Percentiles rank a stretch among this genome's conserved stretches.
These are phyloP conservation scores for Cladosporium sp. DNA, from an alignment of 2,329 filamentous ascomycete genomes.

Conservation along the genomic window DNA sequence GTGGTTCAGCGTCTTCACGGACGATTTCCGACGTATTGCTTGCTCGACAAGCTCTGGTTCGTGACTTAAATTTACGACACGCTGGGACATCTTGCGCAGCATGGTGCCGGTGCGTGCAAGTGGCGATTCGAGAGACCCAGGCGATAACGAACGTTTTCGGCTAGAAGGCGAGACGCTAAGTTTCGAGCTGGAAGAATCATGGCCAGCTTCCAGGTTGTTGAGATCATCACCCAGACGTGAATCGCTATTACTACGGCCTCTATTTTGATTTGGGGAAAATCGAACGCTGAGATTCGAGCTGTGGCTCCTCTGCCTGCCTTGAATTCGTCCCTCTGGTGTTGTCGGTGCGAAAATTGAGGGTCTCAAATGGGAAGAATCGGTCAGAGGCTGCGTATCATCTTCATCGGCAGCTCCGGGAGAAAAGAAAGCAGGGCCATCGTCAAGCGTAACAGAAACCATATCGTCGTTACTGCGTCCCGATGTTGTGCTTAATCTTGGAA, in stretches of 20 bases:
- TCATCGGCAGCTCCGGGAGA: constrained; percentile 46
- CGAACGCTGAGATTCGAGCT: constrained; percentile 54
- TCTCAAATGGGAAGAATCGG: constrained; percentile 56
- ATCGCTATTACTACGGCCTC: constrained; percentile 38
- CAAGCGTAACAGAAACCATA: constrained; percentile 49
- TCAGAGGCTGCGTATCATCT: constrained; percentile 61
- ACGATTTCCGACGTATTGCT: constrained; percentile 62
- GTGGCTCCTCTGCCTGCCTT: constrained; percentile 45
- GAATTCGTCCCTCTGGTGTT: constrained; percentile 44
- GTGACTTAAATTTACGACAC: constrained; percentile 95
- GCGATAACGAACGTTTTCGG: constrained; percentile 48
- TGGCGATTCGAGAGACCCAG: constrained; percentile 44
- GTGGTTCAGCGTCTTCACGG: constrained; percentile 39
- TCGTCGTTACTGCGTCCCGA: constrained; percentile 27
- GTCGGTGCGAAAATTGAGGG: constrained; percentile 54
- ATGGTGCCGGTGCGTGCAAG: constrained; percentile 53
- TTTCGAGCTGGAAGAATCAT: constrained; percentile 54
- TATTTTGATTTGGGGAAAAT: constrained; percentile 44
- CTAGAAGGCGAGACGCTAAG: constrained; percentile 57
- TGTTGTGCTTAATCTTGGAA: constrained; percentile 33
- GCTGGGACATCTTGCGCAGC: constrained; percentile 79
- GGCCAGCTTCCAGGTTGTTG: constrained; percentile 59
- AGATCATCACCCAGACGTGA: constrained; percentile 62
- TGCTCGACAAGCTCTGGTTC: constrained; percentile 78
- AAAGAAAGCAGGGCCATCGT: constrained; percentile 56